Evolutionary conservation across 371 early-diverging fungal genomes (phyloP), one percentile per base, ranked within the genome.

Genomic region (Mucor lusitanicus): DNA sequence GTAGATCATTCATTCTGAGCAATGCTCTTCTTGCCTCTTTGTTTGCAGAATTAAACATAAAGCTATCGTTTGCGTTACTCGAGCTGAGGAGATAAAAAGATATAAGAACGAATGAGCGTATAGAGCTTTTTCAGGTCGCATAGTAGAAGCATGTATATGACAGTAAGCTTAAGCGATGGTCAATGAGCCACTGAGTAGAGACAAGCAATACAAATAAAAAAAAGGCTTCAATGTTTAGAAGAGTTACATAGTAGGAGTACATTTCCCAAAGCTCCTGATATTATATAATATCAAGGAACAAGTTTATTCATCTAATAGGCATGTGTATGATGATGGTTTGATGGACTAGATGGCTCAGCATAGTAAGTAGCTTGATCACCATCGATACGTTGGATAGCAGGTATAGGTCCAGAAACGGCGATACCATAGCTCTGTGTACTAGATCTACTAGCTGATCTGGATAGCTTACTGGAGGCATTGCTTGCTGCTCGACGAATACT

Each of bases 401-500:
- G 73, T 23, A 72, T 55, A 42, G 76, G 70, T 5, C 64, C 73
- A 21, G 70, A 67, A 11, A 68, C 65, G 12, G 76, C 73, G 63
- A 68, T 70, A 44, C 73, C 76, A 53, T 70, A 76, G 21, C 73
- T 70, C 46, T 72, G 61, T 9, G 64, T 67, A 59, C 73, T 76
- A 13, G 69, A 63, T 42, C 50, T 28, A 28, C 67, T 59, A 13
- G 62, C 53, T 1, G 70, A 67, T 37, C 74, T 42, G 3, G 68
- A 65, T 21, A 62, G 40, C 4, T 63, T 59, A 50, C 63, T 35
- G 7, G 76, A 76, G 11, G 76, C 70, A 35, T 75, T 69, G 63
- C 75, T 77, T 13, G 72, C 70, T 15, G 71, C 73, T 23, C 78
- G 68, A 25, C 75, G 70, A 50, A 78, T 62, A 19, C 64, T 70